phyloP scores from a whole-genome alignment of 73 alveolate species.

The Stentor coeruleus region DNA sequence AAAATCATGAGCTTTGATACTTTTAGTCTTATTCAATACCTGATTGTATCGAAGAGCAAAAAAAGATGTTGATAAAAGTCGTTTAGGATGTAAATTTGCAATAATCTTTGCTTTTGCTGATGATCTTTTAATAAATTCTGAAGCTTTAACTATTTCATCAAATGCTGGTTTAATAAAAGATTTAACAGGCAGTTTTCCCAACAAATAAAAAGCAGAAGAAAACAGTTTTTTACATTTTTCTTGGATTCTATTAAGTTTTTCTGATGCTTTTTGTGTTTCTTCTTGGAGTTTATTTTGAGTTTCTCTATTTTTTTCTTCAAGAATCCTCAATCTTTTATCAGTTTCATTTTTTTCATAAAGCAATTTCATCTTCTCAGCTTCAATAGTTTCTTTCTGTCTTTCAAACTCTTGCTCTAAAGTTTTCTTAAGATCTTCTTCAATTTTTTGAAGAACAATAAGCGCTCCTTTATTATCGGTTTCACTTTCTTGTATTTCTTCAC shows the following conservation, averaged over 20 bases:
- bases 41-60: not conserved
- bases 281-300: no score
- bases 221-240: not conserved
- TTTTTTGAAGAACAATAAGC: no score
- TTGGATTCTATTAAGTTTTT: no score
- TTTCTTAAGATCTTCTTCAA: no score
- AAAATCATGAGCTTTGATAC: not conserved
- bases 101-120: no score
- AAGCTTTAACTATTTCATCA: no score
- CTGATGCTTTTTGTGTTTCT: not conserved
- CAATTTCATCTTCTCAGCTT: not conserved
- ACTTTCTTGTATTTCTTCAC: not conserved
- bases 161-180: no score
- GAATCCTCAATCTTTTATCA: not conserved
- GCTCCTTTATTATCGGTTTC: no score
- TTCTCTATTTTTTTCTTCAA: not conserved
- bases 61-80: not conserved
- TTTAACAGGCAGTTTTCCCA: no score
- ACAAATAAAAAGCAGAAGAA: no score
- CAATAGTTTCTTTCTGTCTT: not conserved
- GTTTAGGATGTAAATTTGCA: no score
- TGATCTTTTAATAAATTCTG: no score
- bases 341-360: not conserved
- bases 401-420: not conserved
- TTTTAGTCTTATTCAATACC: not conserved